phyloP scores from a whole-genome alignment of 2,329 filamentous ascomycete genomes.

The Diplodia mutila region DNA sequence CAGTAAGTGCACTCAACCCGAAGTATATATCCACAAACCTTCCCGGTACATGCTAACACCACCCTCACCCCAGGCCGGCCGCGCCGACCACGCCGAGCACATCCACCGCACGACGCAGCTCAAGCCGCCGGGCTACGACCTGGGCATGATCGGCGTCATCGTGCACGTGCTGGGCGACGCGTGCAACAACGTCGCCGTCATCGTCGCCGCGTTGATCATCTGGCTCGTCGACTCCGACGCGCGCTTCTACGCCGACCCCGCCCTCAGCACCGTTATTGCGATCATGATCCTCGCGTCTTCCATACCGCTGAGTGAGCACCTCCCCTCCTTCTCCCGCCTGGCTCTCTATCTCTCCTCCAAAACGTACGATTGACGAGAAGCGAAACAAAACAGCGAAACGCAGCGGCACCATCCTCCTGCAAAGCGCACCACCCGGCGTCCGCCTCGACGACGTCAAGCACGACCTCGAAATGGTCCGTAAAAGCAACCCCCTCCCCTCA shows the following conservation, averaged over 20 bases:
- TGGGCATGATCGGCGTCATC: conserved; percentile 73
- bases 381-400: conserved; percentile 50
- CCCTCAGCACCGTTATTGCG: conserved; percentile 68
- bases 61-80: conserved; percentile 19
- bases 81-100: conserved; percentile 31
- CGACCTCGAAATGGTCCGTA: conserved; percentile 66
- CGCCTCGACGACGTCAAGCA: conserved; percentile 66
- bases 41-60: too few species aligned
- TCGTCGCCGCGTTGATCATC: conserved; percentile 69
- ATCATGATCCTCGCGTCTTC: conserved; percentile 72
- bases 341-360: not conserved
- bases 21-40: too few species aligned
- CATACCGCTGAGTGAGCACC: conserved; percentile 55
- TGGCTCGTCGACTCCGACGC: conserved; percentile 63
- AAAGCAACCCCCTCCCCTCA: too few species aligned
- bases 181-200: conserved; percentile 76
- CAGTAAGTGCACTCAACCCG: not conserved
- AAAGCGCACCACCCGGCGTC: conserved; percentile 66
- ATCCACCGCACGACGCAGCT: conserved; percentile 34
- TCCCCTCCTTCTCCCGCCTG: not conserved
- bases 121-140: conserved; percentile 49
- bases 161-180: conserved; percentile 74
- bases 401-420: conserved; percentile 68
- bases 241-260: conserved; percentile 74
- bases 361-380: too few species aligned